Percentiles rank a stretch among this genome's conserved stretches.
phyloP scores from a whole-genome alignment of 257 asterid species.

The Dorcoceras hygrometricum region DNA sequence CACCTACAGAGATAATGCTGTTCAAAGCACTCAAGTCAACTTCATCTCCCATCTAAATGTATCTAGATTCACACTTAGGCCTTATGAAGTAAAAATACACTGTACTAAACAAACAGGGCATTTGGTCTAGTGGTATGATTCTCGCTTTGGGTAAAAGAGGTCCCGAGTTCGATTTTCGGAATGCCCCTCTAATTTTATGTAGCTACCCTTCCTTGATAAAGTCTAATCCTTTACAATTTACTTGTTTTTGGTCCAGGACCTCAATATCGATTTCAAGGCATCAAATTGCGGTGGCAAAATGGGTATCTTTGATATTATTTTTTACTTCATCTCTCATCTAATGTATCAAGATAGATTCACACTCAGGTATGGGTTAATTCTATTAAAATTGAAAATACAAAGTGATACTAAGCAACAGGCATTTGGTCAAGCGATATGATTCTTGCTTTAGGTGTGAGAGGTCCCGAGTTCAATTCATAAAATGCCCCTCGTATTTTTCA shows the following conservation, averaged over 20 bases:
- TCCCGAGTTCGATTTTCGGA: constrained; percentile 48
- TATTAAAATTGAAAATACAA: too few relatives aligned
- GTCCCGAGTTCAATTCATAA: constrained; percentile 87
- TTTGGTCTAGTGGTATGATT: constrained; percentile 59
- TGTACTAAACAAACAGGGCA: constrained; percentile 24
- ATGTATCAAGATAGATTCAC: too few relatives aligned
- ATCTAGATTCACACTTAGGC: neutral
- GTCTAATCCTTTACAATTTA: too few relatives aligned
- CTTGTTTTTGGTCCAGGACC: too few relatives aligned
- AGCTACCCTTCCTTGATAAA: too few relatives aligned
- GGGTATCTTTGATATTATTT: too few relatives aligned
- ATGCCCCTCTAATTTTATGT: constrained; percentile 31
- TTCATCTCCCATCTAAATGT: neutral
- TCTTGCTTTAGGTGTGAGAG: constrained; percentile 84
- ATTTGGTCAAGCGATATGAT: constrained; percentile 73
- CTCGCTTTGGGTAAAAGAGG: constrained; percentile 56
- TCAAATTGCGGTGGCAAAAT: too few relatives aligned
- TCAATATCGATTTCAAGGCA: too few relatives aligned
- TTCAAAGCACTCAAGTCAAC: neutral
- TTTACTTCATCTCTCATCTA: too few relatives aligned
- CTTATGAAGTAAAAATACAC: neutral
- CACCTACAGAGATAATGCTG: neutral
- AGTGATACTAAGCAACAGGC: too few relatives aligned
- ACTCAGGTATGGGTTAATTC: too few relatives aligned
- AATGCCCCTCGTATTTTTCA: too few relatives aligned